Base-by-base conservation (phyloP, 176 grass and related monocot species). In the Oryza coarctata region DNA sequence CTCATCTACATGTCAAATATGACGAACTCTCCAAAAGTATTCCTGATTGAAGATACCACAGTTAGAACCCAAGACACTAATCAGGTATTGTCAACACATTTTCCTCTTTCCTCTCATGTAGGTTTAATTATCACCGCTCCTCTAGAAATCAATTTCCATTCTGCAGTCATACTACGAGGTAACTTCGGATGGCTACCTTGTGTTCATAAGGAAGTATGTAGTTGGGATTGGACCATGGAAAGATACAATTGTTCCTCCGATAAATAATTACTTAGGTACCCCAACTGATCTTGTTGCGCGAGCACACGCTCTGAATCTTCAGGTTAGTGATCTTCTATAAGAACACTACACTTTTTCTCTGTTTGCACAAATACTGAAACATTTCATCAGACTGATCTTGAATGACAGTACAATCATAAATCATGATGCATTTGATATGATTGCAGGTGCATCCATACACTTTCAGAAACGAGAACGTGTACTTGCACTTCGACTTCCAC, bases 211-310 rank as follows among this genome's bases (percentile, higher is more conserved):
- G 47, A 69, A 84, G 22, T 91, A 93, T 68, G 84, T 97, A 40
- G n/a, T 93, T 41, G 94, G 91, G 55, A 93, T 97, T 84, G 94
- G 91, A 17, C 91, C 91, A 47, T 94, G 91, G 91, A 97, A 97
- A 82, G 94, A 97, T 49, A 97, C 91, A 68, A 81, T 97, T 78
- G 87, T 97, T 70, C 88, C 89, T 44, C 68, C 89, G 5, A 55
- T 71, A 69, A 47, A 91, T 7, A 88, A 91, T 35, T 70, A 72
- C 12, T 81, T 94, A 62, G 88, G 75, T 50, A 74, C 76, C 2
- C 84, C 89, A 0, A 89, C 91, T 1, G 87, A 97, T 84, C 87
- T 97, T 35, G 89, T 97, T 6, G 91, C 85, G 27, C 86, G 80
- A 78, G 94, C 94, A 57, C 94, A 97, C 70, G 69, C 91, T 65